Evolutionary conservation across 768 basidiomycete genomes (phyloP), one percentile per base, ranked within the genome.

Genomic region (Pleurotus pulmonarius): DNA sequence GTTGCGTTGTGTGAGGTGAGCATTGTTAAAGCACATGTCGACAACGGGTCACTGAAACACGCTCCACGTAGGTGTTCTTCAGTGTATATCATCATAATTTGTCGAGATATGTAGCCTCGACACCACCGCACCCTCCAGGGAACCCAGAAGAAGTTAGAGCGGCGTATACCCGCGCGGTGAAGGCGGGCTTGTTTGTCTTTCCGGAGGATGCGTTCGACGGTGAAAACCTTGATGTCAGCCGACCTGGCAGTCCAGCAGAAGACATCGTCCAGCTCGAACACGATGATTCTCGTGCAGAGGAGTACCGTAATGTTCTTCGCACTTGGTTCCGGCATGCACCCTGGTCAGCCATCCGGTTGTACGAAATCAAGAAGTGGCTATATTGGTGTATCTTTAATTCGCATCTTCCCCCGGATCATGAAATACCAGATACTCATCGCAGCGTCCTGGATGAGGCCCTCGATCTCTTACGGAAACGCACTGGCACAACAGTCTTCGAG

Each of bases 351-450:
- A 80, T 96, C 56, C 83, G 76, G 44, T 76, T 74, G 15, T 72
- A 80, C 39, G 83, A 92, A 66, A 72, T 92, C 56, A 77, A 77
- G 41, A 74, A 81, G 58, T 95, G 92, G 89, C 73, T 96, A 26
- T 85, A 90, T 56, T 95, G 93, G 92, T 80, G 83, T 20, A 85
- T 90, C 64, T 94, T 86, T 69, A 88, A 88, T 64, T 74, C 79
- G 4, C 75, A 83, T 39, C 73, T 90, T 29, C 85, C 86, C 13
- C 64, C 80, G 5, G 65, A 71, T 4, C 76, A 83, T 9, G 53
- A 68, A 25, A 67, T 90, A 15, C 70, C 83, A 1, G 67, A 73
- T 9, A 58, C 71, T 2, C 82, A 83, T 49, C 74, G 70, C 25
- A 67, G 66, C 5, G 75, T 81, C 13, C 61, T 96, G n/a, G 76